These are phyloP conservation scores for Cladophialophora psammophila DNA, from an alignment of 2,329 filamentous ascomycete species.

Conservation along the genomic window DNA sequence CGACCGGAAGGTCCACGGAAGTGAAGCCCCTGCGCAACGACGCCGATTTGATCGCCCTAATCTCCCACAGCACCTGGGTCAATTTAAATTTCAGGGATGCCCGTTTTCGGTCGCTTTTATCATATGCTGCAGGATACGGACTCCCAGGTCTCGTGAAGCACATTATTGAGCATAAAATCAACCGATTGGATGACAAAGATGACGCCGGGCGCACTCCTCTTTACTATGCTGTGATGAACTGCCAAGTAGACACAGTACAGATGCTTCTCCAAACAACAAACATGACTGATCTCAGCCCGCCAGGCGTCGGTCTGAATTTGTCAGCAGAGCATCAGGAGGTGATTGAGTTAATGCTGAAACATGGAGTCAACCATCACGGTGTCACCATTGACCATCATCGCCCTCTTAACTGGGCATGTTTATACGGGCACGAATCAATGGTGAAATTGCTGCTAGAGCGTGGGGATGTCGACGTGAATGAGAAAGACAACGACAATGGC, in stretches of 20 bases:
- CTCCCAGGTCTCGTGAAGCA: not conserved
- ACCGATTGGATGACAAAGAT: not conserved
- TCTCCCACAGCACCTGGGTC: not conserved
- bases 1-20: not conserved
- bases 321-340: not conserved
- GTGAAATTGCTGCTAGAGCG: not conserved
- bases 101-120: not conserved
- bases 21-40: not conserved
- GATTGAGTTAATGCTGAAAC: not conserved
- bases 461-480: not conserved
- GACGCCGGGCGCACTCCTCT: not conserved
- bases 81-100: not conserved
- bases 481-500: too few species aligned
- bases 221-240: not conserved
- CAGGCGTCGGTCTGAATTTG: not conserved
- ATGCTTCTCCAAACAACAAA: not conserved
- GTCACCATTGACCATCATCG: not conserved
- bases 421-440: not conserved
- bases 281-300: not conserved
- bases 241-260: not conserved
- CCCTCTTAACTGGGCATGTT: not conserved
- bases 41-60: not conserved
- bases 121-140: not conserved
- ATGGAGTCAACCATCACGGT: not conserved
- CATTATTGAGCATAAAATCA: not conserved